These are phyloP conservation scores for Waltergamsia citrina DNA, from an alignment of 2,329 filamentous ascomycete species.

Conservation along the genomic window DNA sequence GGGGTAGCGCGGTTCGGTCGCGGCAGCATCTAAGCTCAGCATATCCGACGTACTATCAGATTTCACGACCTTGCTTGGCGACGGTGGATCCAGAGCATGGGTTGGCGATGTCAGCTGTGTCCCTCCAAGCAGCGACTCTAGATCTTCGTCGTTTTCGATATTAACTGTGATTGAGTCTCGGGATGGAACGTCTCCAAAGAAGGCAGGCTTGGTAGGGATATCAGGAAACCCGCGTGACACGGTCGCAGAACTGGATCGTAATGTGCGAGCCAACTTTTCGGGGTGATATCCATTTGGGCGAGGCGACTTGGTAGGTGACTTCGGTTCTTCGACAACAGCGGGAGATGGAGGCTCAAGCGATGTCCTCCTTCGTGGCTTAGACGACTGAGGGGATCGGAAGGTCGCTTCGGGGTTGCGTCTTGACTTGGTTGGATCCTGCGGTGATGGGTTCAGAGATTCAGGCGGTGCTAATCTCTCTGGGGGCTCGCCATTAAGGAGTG, in stretches of 20 bases:
- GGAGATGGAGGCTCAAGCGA: constrained; percentile 20
- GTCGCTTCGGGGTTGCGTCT: constrained; percentile 2
- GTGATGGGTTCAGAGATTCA: constrained; percentile 4
- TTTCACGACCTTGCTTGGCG: neutral
- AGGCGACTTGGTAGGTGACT: constrained; percentile 17
- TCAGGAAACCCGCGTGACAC: constrained; percentile 20
- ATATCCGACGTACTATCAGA: constrained; percentile 1
- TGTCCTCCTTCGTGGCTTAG: constrained; percentile 18
- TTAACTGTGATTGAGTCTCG: constrained; percentile 1
- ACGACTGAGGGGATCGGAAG: constrained; percentile 5
- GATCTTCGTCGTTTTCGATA: neutral
- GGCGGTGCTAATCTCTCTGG: constrained; percentile 4
- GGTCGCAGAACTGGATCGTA: constrained; percentile 15
- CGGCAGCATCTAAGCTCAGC: neutral
- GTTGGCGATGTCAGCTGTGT: no score
- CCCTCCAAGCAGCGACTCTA: no score
- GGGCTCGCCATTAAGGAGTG: constrained; percentile 3
- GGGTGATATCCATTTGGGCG: constrained; percentile 17
- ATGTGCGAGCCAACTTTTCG: constrained; percentile 23
- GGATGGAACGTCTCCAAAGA: constrained; percentile 26
- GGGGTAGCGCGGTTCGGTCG: constrained; percentile 8
- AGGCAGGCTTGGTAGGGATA: constrained; percentile 22
- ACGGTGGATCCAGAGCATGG: neutral
- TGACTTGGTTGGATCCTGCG: constrained; percentile 3
- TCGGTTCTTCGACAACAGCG: constrained; percentile 17